Percentiles rank a stretch among this genome's conserved stretches.
These are phyloP conservation scores for Malassezia yamatoensis DNA, from an alignment of 1,284 basidiomycete species.

Conservation along the genomic window DNA sequence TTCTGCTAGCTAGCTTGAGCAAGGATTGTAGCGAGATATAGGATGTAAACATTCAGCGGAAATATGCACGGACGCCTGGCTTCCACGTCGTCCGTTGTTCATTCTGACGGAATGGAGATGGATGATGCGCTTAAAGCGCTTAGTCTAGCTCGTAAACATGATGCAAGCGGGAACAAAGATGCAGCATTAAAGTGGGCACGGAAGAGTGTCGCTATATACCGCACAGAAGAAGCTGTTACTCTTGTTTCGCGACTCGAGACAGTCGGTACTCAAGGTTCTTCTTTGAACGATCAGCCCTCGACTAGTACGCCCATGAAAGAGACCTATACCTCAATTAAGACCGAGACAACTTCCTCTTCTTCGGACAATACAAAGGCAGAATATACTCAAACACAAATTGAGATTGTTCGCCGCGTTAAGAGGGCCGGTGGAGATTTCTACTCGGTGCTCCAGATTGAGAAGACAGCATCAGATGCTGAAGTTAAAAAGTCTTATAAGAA, in stretches of 20 bases:
- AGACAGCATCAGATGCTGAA: constrained; percentile 64
- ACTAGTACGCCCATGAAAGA: neutral
- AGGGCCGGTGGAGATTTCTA: constrained; percentile 80
- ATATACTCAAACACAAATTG: constrained; percentile 73
- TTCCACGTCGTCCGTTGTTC: constrained; percentile 8
- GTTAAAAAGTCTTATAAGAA: constrained; percentile 96
- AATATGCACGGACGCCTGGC: neutral
- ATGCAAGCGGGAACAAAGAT: constrained; percentile 32
- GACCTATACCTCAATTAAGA: neutral
- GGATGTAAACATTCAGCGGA: neutral
- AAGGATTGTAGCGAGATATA: neutral
- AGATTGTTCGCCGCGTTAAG: constrained; percentile 76
- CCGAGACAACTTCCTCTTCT: neutral
- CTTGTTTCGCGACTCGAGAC: constrained; percentile 57
- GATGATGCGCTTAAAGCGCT: constrained; percentile 43
- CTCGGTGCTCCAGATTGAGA: constrained; percentile 75
- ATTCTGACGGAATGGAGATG: constrained; percentile 20
- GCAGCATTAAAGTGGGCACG: constrained; percentile 74
- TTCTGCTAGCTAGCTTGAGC: neutral
- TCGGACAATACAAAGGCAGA: constrained; percentile 55
- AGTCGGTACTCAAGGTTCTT: constrained; percentile 43
- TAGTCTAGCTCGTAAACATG: constrained; percentile 40
- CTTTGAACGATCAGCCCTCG: constrained; percentile 38
- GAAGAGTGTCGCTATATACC: constrained; percentile 75
- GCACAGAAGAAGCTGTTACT: constrained; percentile 65